Evolutionary conservation across 2,329 filamentous ascomycete genomes (phyloP), one percentile per base, ranked within the genome.

Genomic region (Stagonosporopsis rhizophila): DNA sequence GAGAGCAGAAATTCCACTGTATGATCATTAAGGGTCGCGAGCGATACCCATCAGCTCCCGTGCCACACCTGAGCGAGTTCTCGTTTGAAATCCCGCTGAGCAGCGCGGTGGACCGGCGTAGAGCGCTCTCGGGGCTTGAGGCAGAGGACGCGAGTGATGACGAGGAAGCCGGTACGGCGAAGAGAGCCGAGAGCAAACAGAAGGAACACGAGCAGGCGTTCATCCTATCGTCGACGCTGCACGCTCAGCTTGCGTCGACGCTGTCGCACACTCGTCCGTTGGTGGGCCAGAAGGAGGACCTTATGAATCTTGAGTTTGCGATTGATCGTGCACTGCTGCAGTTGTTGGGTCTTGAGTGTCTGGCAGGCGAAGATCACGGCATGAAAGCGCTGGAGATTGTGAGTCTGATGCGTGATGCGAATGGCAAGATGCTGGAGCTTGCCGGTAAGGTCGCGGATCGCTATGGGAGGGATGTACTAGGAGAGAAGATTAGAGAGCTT

Each of bases 1-100:
- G 92, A 6, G 87, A 93, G 70, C 84, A 89, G 68, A 94, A 90
- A 70, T 99, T 99, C 77, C 94, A 98, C 82, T 99, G 96, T 79
- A 97, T 99, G 78, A 98, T 99, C 68, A 87, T 99, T 71, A 99
- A 99, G 79, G 95, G 95, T 60, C 90, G 90, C 32, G 95, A 99
- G 72, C 86, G 89, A 71, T 91, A 97, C 71, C 70, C 70, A 2
- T 93, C 94, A 0, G 52, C 97, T 95, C 79, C 98, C 94, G 78
- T 95, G 92, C 11, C 88, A 90, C 9, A 93, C 92, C 2, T 99
- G 32, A 93, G 89, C 38, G 95, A 99, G 74, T 99, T 99, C 71
- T 91, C 92, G 44, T 96, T 99, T 74, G 87, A 89, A 39, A 85
- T 99, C 17, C 95, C 96, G 0, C 80, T 97, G 30, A 85, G 86